A percentile compares a stretch with the other conserved stretches of the same genome.
These are phyloP conservation scores for Yamadazyma buinensis DNA, from an alignment of 1,139 yeast genomes.

Conservation along the genomic window DNA sequence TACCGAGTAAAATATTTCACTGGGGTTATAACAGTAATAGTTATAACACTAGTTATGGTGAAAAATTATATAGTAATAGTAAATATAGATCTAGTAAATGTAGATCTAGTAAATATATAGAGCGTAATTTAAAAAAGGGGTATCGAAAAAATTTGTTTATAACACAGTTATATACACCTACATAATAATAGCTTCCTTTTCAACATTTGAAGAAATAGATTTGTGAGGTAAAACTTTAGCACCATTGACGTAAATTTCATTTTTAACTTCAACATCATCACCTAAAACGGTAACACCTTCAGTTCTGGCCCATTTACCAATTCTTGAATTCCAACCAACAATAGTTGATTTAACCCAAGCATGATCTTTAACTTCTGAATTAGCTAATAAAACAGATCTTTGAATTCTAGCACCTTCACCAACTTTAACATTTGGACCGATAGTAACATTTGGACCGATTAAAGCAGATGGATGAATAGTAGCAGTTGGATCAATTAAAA, in stretches of 20 bases:
- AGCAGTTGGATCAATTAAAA: slow-evolving; percentile 91
- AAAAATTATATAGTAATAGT: too few species aligned
- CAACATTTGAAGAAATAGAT: slow-evolving; percentile 93
- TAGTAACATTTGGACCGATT: slow-evolving; percentile 97
- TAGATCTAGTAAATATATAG: too few species aligned
- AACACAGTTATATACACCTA: slow-evolving; percentile 22
- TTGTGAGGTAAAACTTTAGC: slow-evolving; percentile 99
- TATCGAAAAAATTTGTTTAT: background rate
- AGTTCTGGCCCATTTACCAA: slow-evolving; percentile 99
- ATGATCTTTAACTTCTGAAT: slow-evolving; percentile 92
- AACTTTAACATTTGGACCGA: slow-evolving; percentile 93
- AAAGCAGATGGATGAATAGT: slow-evolving; percentile 89
- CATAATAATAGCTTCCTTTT: slow-evolving; percentile 97
- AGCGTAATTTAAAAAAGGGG: background rate
- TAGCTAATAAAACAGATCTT: slow-evolving; percentile 88
- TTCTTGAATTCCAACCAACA: slow-evolving; percentile 98
- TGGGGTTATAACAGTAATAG: too few species aligned
- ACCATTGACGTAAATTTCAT: slow-evolving; percentile 97
- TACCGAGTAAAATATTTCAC: too few species aligned
- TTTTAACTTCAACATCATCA: slow-evolving; percentile 98
- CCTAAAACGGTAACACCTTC: slow-evolving; percentile 98
- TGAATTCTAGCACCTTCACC: slow-evolving; percentile 99
- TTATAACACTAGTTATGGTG: too few species aligned
- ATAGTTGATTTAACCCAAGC: slow-evolving; percentile 97
- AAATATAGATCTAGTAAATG: too few species aligned